Base-by-base conservation (phyloP, 1,284 basidiomycete genomes). In the Sporisorium reilianum region DNA sequence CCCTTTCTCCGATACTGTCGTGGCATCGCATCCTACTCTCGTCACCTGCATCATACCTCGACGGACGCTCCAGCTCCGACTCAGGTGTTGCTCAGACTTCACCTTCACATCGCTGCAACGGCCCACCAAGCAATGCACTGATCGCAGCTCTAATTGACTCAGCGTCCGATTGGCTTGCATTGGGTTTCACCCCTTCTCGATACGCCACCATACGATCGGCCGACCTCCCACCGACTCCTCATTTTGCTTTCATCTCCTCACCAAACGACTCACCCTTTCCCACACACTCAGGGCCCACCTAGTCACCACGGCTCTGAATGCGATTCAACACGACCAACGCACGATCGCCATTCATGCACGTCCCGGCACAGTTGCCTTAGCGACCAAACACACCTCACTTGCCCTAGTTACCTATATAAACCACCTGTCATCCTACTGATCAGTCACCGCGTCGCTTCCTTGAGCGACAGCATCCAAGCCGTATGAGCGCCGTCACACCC, bases 401-500 rank as follows among this genome's bases (percentile, higher is more conserved):
- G 20, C n/a, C 26, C 26, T 45, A 12, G 23, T n/a, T 12, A 26
- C 18, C 23, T 45, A 18, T 26, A 45, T 16, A n/a, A 46, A 8
- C 26, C 4, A 30, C n/a, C 18, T 11, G 16, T 9, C 45, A 18
- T 48, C n/a, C 38, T 41, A 8, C 18, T 41, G 5, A 1, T 41
- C 38, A 30, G 6, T n/a, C n/a, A n/a, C n/a, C n/a, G n/a, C n/a
- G n/a, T n/a, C n/a, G n/a, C n/a, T n/a, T n/a, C n/a, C n/a, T n/a
- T n/a, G n/a, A n/a, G 18, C 14, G 22, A 38, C 23, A 20, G 23
- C 50, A 0, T 26, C 28, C 10, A 11, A 11, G n/a, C 34, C 10
- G 5, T 16, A 77, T 77, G 75, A 68, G 62, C 45, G 71, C 72
- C 18, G 69, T 48, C 36, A 76, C 76, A n/a, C 76, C 76, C 2